Evolutionary conservation across 331 rosid genomes (phyloP).

Genomic region (Erythrophleum ivorense): DNA sequence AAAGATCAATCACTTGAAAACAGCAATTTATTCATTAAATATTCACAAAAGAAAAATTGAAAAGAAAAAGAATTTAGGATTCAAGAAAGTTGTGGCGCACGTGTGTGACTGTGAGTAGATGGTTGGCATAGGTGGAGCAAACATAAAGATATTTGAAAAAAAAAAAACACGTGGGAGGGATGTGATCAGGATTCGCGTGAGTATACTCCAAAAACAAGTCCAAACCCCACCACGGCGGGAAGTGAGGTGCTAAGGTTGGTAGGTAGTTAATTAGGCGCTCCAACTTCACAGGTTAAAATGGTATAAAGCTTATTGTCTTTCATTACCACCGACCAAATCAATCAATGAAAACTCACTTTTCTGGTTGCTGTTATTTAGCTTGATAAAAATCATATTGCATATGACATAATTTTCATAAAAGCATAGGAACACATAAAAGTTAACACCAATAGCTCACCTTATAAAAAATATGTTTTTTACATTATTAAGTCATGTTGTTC

Average conservation of each 20-base stretch:
- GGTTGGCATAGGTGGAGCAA: not conserved
- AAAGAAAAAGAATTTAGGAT: not conserved
- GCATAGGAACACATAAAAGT: not conserved
- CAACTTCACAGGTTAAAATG: conserved; percentile 32
- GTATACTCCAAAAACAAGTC: too few relatives aligned
- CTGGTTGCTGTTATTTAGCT: not conserved
- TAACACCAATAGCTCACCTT: not conserved
- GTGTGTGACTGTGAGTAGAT: conserved; percentile 1
- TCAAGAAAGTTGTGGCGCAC: not conserved
- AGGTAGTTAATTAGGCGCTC: not conserved
- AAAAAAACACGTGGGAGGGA: conserved; percentile 10
- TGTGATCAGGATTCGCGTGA: conserved; percentile 22
- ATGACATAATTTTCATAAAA: not conserved
- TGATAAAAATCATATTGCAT: not conserved
- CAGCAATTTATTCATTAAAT: too few relatives aligned
- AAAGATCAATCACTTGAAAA: too few relatives aligned
- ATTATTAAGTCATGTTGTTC: not conserved
- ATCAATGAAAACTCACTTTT: not conserved
- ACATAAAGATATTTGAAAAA: not conserved
- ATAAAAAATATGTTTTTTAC: not conserved
- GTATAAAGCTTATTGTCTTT: not conserved
- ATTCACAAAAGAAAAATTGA: not conserved
- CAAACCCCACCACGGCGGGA: too few relatives aligned
- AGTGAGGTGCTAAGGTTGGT: not conserved
- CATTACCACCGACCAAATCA: conserved; percentile 7